Evolutionary conservation across 2,329 filamentous ascomycete species (phyloP), one percentile per base, ranked within the genome.

Genomic region (Penicillium sp.): DNA sequence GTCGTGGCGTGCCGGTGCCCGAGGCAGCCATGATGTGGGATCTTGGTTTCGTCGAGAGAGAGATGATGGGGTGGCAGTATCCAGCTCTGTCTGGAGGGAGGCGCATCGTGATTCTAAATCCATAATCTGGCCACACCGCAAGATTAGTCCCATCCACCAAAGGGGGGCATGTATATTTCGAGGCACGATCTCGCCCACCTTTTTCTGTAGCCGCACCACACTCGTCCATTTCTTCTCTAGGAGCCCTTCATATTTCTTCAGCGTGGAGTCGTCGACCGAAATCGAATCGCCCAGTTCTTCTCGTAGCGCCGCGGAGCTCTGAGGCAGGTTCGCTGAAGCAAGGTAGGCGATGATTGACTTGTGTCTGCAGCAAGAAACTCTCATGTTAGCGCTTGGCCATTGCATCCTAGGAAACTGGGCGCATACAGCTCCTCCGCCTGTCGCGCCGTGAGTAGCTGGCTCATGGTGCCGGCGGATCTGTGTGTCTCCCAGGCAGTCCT

Each of bases 161-260:
- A n/a, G n/a, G n/a, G n/a, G n/a, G n/a, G n/a, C n/a, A n/a, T n/a
- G n/a, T n/a, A n/a, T n/a, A n/a, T n/a, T n/a, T n/a, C n/a, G n/a
- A n/a, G n/a, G n/a, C n/a, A n/a, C n/a, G n/a, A n/a, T 35, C 29
- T 18, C 31, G 33, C 67, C 35, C 68, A 86, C 87, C 86, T 95
- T 97, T 70, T 95, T 96, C 70, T 97, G 91, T 65, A 97, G 69
- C 47, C 91, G 79, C 58, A 96, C 89, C 18, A 97, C 86, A 58
- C 88, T 93, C 14, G 91, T 97, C 91, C 91, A 97, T 74, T 97
- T 97, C 79, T 95, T 96, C 76, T 97, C 91, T 53, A 97, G 70
- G 18, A 97, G 70, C 2, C 87, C 86, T 68, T 95, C 89, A 71
- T 96, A 97, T 70, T 94, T 95, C 74, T 95, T 95, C 36, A 84